Evolutionary conservation across 106 monocot species (phyloP), one percentile per base, ranked within the genome.

Genomic region (Alisma plantagoaquatica): DNA sequence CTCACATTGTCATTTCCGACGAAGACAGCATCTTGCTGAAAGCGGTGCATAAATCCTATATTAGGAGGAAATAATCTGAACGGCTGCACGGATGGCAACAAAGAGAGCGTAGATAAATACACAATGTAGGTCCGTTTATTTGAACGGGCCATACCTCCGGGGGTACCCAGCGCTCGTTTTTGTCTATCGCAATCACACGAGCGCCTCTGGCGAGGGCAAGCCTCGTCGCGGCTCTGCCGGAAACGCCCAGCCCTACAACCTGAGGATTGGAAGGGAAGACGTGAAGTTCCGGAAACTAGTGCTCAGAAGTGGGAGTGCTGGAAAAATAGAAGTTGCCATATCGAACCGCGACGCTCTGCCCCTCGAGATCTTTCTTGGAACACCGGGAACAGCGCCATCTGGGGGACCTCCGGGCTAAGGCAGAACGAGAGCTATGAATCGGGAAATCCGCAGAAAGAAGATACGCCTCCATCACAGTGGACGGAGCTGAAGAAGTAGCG

Each of bases 131-230:
- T n/a, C n/a, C n/a, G n/a, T n/a, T n/a, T n/a, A n/a, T n/a, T n/a
- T n/a, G n/a, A n/a, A n/a, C n/a, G n/a, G n/a, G 15, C 9, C 27
- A 1, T 68, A 77, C 77, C 32, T 72, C 67, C 10, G 72, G 41
- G 7, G 72, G 72, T 15, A 59, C 18, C 58, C 63, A 46, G 35
- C 70, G 38, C 47, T 77, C 72, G 41, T 72, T 63, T 50, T 35
- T 68, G 41, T 77, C 77, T 23, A 77, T 41, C 0, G 68, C 72
- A 30, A 77, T 41, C 50, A 77, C 72, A 59, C 72, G 72, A 53
- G 77, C 72, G 25, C 77, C 77, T 67, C 72, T 67, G 52, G 72
- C 62, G 32, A 72, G 72, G 10, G 77, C 72, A 41, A 77, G 65
- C 24, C 48, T 68, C 33, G 57, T 31, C 19, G 77, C 77, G 14